Conservation (phyloP, 2,329 filamentous ascomycete genomes). For the Sarocladiaceae sp. region DNA sequence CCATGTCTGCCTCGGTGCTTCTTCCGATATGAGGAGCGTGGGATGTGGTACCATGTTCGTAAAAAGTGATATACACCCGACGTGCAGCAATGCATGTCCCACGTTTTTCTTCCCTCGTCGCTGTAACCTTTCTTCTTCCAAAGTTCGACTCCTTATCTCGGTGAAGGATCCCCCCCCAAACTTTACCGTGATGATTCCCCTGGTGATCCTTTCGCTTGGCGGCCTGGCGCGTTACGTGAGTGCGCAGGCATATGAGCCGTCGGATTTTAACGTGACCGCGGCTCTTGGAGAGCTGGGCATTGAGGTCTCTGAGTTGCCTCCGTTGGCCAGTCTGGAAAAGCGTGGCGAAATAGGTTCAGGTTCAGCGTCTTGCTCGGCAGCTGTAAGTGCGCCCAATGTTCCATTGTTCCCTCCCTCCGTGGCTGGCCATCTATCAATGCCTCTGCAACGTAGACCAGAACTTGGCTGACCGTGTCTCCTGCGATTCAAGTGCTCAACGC, state of each 20-base stretch:
- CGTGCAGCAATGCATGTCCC: slow-evolving; percentile 1
- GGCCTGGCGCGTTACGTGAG: background rate
- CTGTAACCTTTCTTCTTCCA: background rate
- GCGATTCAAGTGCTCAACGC: too few species aligned
- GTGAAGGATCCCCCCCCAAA: background rate
- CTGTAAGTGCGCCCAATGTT: too few species aligned
- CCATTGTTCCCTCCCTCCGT: too few species aligned
- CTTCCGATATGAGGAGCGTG: background rate
- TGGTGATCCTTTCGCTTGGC: background rate
- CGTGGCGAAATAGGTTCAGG: background rate
- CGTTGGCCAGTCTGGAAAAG: background rate
- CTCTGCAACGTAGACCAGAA: too few species aligned
- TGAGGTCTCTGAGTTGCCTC: slow-evolving; percentile 12
- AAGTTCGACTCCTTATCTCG: background rate
- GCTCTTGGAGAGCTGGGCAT: slow-evolving; percentile 14
- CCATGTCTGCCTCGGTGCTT: too few species aligned
- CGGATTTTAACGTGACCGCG: slow-evolving; percentile 13
- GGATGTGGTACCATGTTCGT: background rate
- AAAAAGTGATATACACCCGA: slow-evolving; percentile 2
- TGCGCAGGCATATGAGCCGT: slow-evolving; percentile 10
- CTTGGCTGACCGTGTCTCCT: too few species aligned
- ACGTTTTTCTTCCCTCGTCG: background rate
- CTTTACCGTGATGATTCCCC: slow-evolving; percentile 7
- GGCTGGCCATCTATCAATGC: too few species aligned
- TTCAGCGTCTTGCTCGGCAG: background rate